Conservation (phyloP, 1,284 basidiomycete species). For the Microbotryum intermedium region DNA sequence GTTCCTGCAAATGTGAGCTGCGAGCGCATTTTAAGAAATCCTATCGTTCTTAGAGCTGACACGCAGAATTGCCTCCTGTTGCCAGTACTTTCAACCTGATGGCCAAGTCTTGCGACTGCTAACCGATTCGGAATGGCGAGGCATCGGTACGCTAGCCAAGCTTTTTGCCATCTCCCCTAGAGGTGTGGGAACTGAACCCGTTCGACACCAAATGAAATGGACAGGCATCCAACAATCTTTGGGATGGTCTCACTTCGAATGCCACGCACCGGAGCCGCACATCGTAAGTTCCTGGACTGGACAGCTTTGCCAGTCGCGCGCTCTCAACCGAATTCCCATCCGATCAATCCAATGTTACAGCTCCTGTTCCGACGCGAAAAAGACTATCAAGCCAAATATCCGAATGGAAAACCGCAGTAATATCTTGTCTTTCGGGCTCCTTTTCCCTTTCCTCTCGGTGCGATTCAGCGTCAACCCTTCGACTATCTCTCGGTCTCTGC, state of each 20-base stretch:
- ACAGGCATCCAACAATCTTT: constrained; percentile 6
- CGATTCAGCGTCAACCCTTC: no score
- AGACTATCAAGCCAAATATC: constrained; percentile 21
- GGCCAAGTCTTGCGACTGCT: constrained; percentile 23
- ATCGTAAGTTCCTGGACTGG: constrained; percentile 4
- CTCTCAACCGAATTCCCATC: not conserved
- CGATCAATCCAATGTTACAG: not conserved
- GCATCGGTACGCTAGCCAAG: constrained; percentile 15
- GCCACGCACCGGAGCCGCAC: constrained; percentile 25
- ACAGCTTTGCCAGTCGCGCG: not conserved
- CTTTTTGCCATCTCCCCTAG: not conserved
- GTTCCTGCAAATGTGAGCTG: constrained; percentile 18
- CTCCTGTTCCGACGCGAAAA: constrained; percentile 28
- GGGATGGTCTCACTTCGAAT: constrained; percentile 21
- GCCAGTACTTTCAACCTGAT: constrained; percentile 24
- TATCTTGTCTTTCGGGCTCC: no score
- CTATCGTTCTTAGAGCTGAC: not conserved
- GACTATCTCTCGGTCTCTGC: no score
- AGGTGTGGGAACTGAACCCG: not conserved
- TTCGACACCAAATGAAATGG: not conserved
- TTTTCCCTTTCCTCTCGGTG: no score
- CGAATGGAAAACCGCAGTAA: no score
- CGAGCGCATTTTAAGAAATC: not conserved
- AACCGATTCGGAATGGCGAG: constrained; percentile 27
- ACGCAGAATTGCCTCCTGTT: not conserved